Conservation (phyloP, 495 filamentous ascomycete genomes). For the Penicillium samsonianum region DNA sequence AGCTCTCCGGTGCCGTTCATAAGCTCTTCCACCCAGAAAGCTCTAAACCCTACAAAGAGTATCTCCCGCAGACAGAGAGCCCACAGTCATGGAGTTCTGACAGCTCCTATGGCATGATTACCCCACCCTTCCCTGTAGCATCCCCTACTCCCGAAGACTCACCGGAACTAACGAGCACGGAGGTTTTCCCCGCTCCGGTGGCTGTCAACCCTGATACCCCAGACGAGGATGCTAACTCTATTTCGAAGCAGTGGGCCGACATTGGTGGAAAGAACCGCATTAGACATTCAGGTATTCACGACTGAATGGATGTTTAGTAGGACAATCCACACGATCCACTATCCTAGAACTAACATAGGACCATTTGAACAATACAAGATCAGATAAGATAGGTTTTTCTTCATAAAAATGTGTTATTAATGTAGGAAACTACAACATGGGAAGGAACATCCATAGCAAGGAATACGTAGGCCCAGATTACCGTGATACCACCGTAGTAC, state of each 20-base stretch:
- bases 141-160: neutral
- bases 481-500: too few relatives aligned
- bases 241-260: neutral
- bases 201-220: neutral
- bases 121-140: neutral
- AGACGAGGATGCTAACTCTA: neutral
- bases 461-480: too few relatives aligned
- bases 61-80: neutral
- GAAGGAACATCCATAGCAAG: too few relatives aligned
- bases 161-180: neutral
- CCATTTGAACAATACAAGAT: neutral
- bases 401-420: neutral
- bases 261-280: neutral
- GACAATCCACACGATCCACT: neutral
- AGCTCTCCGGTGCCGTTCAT: neutral
- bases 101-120: neutral
- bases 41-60: neutral
- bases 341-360: neutral
- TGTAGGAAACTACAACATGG: neutral
- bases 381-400: neutral
- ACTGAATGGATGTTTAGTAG: neutral
- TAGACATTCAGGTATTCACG: neutral
- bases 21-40: neutral
- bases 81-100: neutral
- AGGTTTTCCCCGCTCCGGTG: neutral